These are phyloP conservation scores for Phlebopus sp. DNA, from an alignment of 1,284 basidiomycete species.

Conservation along the genomic window DNA sequence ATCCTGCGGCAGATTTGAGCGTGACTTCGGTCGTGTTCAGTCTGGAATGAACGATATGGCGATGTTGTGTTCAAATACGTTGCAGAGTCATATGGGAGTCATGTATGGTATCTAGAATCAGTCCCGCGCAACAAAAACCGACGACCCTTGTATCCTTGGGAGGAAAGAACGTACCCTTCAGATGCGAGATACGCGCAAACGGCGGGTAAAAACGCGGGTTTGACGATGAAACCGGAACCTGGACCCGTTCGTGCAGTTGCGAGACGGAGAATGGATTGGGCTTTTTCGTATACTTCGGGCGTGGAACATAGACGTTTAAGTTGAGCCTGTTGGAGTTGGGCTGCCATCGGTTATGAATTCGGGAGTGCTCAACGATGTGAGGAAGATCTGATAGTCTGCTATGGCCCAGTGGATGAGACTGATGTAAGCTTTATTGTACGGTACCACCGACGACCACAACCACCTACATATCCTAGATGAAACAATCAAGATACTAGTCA, in stretches of 20 bases:
- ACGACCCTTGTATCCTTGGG: no score
- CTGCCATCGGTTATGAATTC: slow-evolving; percentile 22
- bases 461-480: no score
- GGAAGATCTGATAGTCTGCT: no score
- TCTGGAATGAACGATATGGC: slow-evolving; percentile 9
- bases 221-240: slow-evolving; percentile 28
- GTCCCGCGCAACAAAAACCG: no score
- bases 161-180: slow-evolving; percentile 22
- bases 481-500: no score
- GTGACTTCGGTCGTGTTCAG: slow-evolving; percentile 29
- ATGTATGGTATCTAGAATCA: neutral
- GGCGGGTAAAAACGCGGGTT: slow-evolving; percentile 21
- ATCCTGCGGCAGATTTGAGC: slow-evolving; percentile 21
- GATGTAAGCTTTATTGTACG: no score
- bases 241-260: slow-evolving; percentile 23
- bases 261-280: slow-evolving; percentile 23
- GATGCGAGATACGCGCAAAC: slow-evolving; percentile 33
- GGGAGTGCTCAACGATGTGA: no score
- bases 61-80: no score
- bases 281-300: slow-evolving; percentile 20
- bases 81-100: neutral
- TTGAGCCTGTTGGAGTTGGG: slow-evolving; percentile 14
- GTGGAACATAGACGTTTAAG: slow-evolving; percentile 21
- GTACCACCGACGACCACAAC: no score
- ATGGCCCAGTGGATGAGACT: no score